Evolutionary conservation across 441 rosid genomes (phyloP), one percentile per base, ranked within the genome.

Genomic region (Adansonia gregorii): DNA sequence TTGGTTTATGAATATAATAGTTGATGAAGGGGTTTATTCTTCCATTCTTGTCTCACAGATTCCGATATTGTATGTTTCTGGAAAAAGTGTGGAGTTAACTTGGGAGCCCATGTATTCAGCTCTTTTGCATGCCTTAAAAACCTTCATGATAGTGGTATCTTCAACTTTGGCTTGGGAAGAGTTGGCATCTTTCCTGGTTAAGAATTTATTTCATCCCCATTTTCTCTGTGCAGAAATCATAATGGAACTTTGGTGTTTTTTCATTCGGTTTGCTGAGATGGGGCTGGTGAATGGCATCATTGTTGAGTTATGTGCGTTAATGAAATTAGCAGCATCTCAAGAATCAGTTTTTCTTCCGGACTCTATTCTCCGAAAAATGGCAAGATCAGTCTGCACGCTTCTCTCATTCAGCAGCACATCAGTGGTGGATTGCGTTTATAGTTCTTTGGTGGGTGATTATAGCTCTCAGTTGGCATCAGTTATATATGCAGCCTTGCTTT

Each of bases 191-290:
- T 89, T 92, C 86, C 79, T 95, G 81, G 83, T 92, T 46, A 88
- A 88, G 68, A 92, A 91, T 86, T 85, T 95, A 68, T 86, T 90
- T 81, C 97, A 95, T 83, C 95, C 97, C 58, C 95, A 95, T 83
- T 84, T 85, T 79, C 90, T 92, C 77, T 93, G 99, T 79, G 84
- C 86, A 87, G 97, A 94, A 86, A 84, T 89, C 71, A 82, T 91
- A 41, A 75, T 83, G 87, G 99, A 95, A 79, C 92, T 95, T 61
- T 89, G 93, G 95, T 87, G 97, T 88, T 95, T 95, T 79, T 74
- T 90, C 85, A 76, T 88, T 76, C 87, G 92, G 22, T 82, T 88
- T 83, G 91, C 92, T 85, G 89, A 88, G 77, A 81, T 70, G 41
- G 86, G 88, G 76, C 79, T 84, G 75, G 88, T 82, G 73, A 80